Percentiles rank a stretch among this genome's conserved stretches.
phyloP scores from a whole-genome alignment of 345 rosid genomes.

The Turritis glabra region DNA sequence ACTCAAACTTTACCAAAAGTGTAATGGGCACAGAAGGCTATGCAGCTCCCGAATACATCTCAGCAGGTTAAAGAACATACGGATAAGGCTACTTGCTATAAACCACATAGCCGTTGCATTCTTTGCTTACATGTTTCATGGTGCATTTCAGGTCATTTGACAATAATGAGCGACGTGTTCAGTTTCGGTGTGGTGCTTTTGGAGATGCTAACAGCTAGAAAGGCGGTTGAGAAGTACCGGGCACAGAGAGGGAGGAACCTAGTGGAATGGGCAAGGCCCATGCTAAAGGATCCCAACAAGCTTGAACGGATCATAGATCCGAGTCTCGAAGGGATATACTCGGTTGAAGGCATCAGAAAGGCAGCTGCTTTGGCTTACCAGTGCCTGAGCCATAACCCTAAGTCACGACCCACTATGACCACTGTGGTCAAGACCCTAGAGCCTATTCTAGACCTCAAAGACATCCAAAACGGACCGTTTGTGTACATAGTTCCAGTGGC shows the following conservation, averaged over 20 bases:
- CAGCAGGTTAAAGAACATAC: conserved; percentile 44
- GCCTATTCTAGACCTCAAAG: conserved; percentile 61
- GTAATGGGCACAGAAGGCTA: conserved; percentile 72
- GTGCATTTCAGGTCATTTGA: conserved; percentile 62
- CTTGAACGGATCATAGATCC: conserved; percentile 62
- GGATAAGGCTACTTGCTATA: background rate
- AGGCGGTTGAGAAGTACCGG: conserved; percentile 57
- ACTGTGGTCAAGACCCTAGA: conserved; percentile 58
- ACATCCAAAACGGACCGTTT: conserved; percentile 43
- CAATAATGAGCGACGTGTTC: conserved; percentile 75
- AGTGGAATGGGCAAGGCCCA: conserved; percentile 74
- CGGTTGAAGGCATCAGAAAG: conserved; percentile 59
- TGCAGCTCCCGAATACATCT: conserved; percentile 60
- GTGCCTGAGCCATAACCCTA: conserved; percentile 71
- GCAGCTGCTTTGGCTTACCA: conserved; percentile 62
- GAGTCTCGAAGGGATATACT: conserved; percentile 68
- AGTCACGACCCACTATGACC: conserved; percentile 68
- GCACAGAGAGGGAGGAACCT: conserved; percentile 58
- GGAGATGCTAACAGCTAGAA: conserved; percentile 68
- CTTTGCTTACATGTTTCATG: conserved; percentile 30
- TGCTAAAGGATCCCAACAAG: conserved; percentile 55
- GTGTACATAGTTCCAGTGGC: conserved; percentile 40
- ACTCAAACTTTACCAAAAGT: conserved; percentile 48
- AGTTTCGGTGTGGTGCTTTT: conserved; percentile 82
- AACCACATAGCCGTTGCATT: background rate